Base-by-base conservation (phyloP, 1,284 basidiomycete genomes). In the Irpex lacteus region DNA sequence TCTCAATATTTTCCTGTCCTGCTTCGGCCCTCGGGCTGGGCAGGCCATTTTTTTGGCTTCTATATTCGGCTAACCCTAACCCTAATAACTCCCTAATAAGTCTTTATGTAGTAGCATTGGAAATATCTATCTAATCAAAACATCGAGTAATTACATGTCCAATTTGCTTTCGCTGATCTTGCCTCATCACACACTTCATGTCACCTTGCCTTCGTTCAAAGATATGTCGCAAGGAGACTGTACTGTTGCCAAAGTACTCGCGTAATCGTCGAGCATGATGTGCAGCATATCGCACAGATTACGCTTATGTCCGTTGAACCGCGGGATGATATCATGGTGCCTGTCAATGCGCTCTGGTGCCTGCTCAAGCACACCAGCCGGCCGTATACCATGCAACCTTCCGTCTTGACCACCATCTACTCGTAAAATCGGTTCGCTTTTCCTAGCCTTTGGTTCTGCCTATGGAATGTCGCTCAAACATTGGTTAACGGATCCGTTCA, bases 1-100 rank as follows among this genome's bases (percentile, higher is more conserved):
- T 87, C 85, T 77, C 70, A 87, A 87, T 87, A 87, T 88, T 87
- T 87, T 78, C 85, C 85, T 77, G 84, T 84, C 80, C 82, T 77
- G 78, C 79, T 81, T 78, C 73, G 80, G 82, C 83, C 84, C 73
- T 75, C 74, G 73, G 74, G 74, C 73, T 73, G 73, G 73, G 74
- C 70, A 69, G 73, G 74, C 73, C 73, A 37, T 63, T 71, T 73
- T 73, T 71, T 72, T 68, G 56, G 60, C 40, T 53, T 53, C 49
- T 56, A 11, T 15, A 5, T 53, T 19, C 5, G 13, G 5, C 64
- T 63, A 65, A 65, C 64, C 64, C 64, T 65, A 65, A 65, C 64
- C 64, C 64, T 50, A 62, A 21, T 52, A 52, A 15, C 13, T 7
- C 19, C 49, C 6, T 19, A 15, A 15, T 52, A 11, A 7, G 49